Evolutionary conservation across 192 early-diverging fungal species (phyloP), one percentile per base, ranked within the genome.

Genomic region (Radiomyces spectabilis): DNA sequence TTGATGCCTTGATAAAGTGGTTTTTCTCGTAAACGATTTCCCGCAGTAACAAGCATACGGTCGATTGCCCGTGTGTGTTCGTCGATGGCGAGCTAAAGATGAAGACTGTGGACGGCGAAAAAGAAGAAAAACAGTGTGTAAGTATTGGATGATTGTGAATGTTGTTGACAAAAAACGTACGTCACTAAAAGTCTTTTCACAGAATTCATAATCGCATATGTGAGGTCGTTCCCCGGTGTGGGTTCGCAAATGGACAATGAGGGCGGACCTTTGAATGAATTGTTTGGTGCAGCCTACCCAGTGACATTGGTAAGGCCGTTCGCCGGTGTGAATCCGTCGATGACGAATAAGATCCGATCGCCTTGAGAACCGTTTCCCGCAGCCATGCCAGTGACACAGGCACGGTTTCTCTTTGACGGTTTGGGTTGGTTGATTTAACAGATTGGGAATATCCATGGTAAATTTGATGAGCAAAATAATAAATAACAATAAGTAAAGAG

Each of bases 181-280:
- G 72, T 86, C 84, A 59, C 81, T 85, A 66, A 89, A 89, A 10
- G 74, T 75, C 69, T 87, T 87, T 59, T 75, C 80, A 60, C 87
- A 89, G 33, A 64, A 67, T 27, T 72, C 66, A 66, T 78, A 75
- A 61, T 80, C 73, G 63, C 84, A 86, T 41, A 71, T 63, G 61
- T 85, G 82, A 25, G 85, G 85, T 44, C 80, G 70, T 55, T 85
- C 82, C 19, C 85, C 85, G 34, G 85, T 82, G 53, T 87, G 85
- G 15, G 81, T 85, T 46, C 87, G 80, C 50, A 78, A 70, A 68
- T 89, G 87, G 21, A 89, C 84, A 7, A 82, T 86, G 34, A 89
- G 67, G 45, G 87, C 87, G 16, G 83, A 86, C 27, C 82, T 77
- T 72, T 89, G 87, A 57, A 89, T 86, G 34, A 62, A 62, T 37